Conservation (phyloP, 306 rosid genomes). For the Dalbergia cultrata region DNA sequence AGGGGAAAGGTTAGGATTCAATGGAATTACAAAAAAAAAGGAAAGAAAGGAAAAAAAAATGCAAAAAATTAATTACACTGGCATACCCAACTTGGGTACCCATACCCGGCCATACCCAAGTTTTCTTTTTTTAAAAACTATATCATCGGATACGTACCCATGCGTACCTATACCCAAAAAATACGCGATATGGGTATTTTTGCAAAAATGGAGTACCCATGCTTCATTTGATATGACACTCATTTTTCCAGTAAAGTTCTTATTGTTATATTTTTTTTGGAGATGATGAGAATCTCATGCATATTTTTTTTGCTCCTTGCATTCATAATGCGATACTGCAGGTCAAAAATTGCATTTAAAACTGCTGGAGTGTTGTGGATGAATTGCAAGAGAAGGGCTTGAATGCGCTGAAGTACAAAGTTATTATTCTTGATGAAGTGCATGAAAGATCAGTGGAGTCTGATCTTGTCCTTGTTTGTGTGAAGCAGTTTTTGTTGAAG, state of each 20-base stretch:
- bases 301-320: conserved; percentile 14
- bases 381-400: conserved; percentile 85
- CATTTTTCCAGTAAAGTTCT: conserved; percentile 1
- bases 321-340: conserved; percentile 42
- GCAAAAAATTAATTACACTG: too few species aligned
- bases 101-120: too few species aligned
- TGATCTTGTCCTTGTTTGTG: conserved; percentile 88
- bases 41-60: too few species aligned
- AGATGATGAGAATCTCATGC: background rate
- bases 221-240: background rate
- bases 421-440: conserved; percentile 90
- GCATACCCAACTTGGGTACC: too few species aligned
- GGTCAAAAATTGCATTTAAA: conserved; percentile 82
- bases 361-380: conserved; percentile 95
- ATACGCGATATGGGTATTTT: too few species aligned
- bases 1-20: too few species aligned
- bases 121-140: too few species aligned
- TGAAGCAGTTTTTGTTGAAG: conserved; percentile 84
- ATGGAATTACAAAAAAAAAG: too few species aligned
- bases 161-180: too few species aligned
- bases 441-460: conserved; percentile 97
- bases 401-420: conserved; percentile 81
- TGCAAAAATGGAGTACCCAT: too few species aligned
- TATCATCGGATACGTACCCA: too few species aligned
- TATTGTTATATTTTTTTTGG: background rate